These are phyloP conservation scores for Camelina hispida DNA, from an alignment of 345 rosid species.

Conservation along the genomic window DNA sequence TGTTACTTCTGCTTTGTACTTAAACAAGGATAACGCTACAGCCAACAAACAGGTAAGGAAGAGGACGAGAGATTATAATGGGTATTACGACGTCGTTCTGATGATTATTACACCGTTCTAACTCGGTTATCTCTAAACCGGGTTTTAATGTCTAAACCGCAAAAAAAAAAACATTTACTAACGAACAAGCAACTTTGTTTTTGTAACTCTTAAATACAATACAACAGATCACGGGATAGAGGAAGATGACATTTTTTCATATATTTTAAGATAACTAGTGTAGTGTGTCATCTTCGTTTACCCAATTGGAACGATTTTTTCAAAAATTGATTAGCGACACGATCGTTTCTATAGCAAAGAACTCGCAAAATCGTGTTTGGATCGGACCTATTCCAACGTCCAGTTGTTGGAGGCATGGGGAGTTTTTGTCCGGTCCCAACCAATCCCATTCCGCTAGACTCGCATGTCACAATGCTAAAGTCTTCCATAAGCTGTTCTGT, in stretches of 20 bases:
- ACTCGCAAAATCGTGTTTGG: conserved; percentile 81
- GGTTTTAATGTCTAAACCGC: too few relatives aligned
- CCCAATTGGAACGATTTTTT: conserved; percentile 76
- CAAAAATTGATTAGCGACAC: conserved; percentile 66
- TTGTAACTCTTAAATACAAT: background rate
- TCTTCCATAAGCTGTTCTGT: conserved; percentile 84
- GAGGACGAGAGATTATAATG: background rate
- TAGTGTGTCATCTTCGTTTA: conserved; percentile 66
- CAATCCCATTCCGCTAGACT: conserved; percentile 58
- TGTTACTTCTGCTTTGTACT: background rate
- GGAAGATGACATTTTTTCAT: background rate
- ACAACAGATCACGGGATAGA: background rate
- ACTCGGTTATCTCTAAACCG: too few relatives aligned
- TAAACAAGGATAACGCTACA: background rate
- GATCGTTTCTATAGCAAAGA: conserved; percentile 60
- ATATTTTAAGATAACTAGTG: background rate
- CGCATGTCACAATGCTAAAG: conserved; percentile 61
- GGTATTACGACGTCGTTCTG: background rate
- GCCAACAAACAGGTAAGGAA: background rate
- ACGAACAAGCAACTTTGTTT: background rate
- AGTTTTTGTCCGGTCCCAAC: conserved; percentile 58
- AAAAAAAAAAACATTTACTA: background rate
- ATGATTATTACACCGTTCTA: too few relatives aligned
- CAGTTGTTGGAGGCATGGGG: conserved; percentile 83
- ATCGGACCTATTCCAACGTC: conserved; percentile 77